Conservation (phyloP, 2,329 filamentous ascomycete genomes). For the Nemania bipapillata region DNA sequence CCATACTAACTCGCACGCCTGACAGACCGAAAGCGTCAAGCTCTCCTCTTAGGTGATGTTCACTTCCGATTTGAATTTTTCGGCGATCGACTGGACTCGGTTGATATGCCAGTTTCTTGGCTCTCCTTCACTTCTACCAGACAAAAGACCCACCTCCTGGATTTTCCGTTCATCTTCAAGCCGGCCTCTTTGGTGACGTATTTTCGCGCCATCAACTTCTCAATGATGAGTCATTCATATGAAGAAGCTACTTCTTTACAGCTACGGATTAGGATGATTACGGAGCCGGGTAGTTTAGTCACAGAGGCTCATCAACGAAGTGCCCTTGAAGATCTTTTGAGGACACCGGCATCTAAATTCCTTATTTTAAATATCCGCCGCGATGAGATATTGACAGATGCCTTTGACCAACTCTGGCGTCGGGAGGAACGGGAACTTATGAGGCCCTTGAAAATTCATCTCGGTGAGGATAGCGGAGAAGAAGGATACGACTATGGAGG, state of each 20-base stretch:
- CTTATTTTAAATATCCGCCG: conserved; percentile 76
- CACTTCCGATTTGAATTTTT: conserved; percentile 82
- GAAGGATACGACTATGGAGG: conserved; percentile 93
- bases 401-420: conserved; percentile 89
- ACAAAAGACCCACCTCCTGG: conserved; percentile 77
- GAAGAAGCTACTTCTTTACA: conserved; percentile 73
- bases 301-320: conserved; percentile 68
- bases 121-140: conserved; percentile 68
- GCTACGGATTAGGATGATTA: conserved; percentile 66
- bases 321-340: conserved; percentile 71
- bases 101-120: conserved; percentile 80
- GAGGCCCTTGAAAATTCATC: conserved; percentile 85
- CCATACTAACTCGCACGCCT: conserved; percentile 36
- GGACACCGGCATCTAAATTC: conserved; percentile 75
- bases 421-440: conserved; percentile 83
- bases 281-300: conserved; percentile 65
- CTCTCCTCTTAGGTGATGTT: conserved; percentile 71
- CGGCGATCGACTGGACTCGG: conserved; percentile 77
- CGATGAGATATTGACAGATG: conserved; percentile 74
- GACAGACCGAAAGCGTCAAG: conserved; percentile 69
- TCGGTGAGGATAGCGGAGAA: conserved; percentile 84
- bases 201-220: conserved; percentile 88
- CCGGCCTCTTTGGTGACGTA: conserved; percentile 78
- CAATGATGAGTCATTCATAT: conserved; percentile 82
- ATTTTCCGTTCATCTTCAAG: conserved; percentile 83